phyloP scores from a whole-genome alignment of 768 basidiomycete genomes.

The Xerocomellus dryophilus region DNA sequence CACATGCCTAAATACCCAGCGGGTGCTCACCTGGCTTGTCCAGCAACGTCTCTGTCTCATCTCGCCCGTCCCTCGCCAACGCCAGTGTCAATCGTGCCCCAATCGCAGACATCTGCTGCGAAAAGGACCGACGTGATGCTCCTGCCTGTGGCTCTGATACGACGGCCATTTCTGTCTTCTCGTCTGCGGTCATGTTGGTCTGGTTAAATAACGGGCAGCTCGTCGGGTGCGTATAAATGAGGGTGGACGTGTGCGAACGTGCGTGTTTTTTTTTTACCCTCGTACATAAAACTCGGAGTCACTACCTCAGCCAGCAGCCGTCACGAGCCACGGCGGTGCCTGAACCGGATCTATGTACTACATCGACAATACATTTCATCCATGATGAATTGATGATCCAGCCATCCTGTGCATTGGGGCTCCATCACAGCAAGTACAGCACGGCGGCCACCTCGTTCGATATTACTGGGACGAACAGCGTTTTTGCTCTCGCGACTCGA shows the following conservation, averaged over 20 bases:
- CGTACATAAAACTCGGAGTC: neutral
- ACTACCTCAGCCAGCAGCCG: neutral
- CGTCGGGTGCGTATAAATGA: conserved; percentile 4
- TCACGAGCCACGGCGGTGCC: too few species aligned
- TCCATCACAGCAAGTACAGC: too few species aligned
- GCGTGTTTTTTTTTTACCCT: neutral
- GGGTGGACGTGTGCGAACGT: conserved; percentile 12
- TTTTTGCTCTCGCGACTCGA: too few species aligned
- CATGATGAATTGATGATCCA: too few species aligned
- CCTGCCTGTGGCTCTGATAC: neutral
- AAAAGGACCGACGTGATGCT: conserved; percentile 8
- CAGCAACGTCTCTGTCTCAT: conserved; percentile 10
- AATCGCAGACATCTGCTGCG: conserved; percentile 20
- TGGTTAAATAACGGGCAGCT: conserved; percentile 11
- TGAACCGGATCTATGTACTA: conserved; percentile 10
- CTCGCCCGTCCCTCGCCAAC: conserved; percentile 11
- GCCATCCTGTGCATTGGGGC: too few species aligned
- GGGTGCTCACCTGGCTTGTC: conserved; percentile 14
- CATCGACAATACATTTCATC: too few species aligned
- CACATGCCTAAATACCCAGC: neutral
- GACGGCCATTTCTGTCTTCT: conserved; percentile 6
- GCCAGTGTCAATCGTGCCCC: conserved; percentile 15
- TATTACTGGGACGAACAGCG: too few species aligned
- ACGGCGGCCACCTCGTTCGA: too few species aligned
- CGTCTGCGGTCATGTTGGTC: neutral